Percentiles rank a stretch among this genome's conserved stretches.
phyloP scores from a whole-genome alignment of 257 asterid species.

The Solanum pinnatisectum region DNA sequence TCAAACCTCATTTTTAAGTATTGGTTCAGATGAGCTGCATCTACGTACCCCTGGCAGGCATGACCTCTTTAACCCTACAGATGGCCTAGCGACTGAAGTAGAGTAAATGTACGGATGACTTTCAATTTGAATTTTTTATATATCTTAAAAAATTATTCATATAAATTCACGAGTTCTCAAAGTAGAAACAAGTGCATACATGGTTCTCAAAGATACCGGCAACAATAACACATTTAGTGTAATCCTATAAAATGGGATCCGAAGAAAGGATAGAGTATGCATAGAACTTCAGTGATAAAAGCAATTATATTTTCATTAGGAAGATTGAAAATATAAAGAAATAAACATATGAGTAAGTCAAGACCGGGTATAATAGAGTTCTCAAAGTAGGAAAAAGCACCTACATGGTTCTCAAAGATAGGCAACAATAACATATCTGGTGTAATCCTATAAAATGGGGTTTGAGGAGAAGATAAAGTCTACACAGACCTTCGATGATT shows the following conservation, averaged over 20 bases:
- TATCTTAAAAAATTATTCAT: neutral
- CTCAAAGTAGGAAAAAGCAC: neutral
- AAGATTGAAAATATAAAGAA: too few relatives aligned
- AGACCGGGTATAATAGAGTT: neutral
- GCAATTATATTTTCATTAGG: neutral
- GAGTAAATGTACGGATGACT: neutral
- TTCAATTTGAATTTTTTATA: neutral
- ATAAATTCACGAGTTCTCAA: neutral
- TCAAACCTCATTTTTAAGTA: neutral
- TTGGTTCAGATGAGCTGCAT: neutral
- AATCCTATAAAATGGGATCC: too few relatives aligned
- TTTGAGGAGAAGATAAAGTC: neutral
- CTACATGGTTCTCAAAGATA: neutral
- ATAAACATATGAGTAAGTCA: neutral
- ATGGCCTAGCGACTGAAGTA: neutral
- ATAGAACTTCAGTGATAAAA: neutral
- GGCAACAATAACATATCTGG: too few relatives aligned
- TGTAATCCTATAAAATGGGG: neutral
- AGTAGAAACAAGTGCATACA: neutral
- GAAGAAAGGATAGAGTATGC: too few relatives aligned
- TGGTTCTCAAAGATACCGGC: neutral
- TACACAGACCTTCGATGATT: too few relatives aligned
- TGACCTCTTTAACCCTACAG: neutral
- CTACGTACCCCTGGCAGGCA: neutral
- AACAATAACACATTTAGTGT: too few relatives aligned